These are phyloP conservation scores for Lepidium africanum DNA, from an alignment of 345 rosid species.

Conservation along the genomic window DNA sequence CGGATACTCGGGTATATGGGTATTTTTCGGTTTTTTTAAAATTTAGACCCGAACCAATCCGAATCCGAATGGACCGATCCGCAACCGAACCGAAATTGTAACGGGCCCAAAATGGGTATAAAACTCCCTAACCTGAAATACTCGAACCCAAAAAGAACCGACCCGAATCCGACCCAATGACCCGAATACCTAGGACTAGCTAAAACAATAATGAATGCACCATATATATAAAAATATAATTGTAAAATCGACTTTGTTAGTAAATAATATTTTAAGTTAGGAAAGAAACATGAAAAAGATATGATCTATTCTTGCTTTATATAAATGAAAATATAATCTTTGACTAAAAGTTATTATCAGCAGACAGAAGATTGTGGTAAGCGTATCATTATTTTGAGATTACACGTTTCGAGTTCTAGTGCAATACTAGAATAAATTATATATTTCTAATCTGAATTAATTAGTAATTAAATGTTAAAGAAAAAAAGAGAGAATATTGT, in stretches of 20 bases:
- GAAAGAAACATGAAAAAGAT: conserved; percentile 12
- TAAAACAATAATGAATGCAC: too few relatives aligned
- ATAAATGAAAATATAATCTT: conserved; percentile 3
- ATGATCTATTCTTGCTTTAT: neutral
- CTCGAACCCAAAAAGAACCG: too few relatives aligned
- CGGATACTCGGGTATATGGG: too few relatives aligned
- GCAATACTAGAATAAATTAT: neutral
- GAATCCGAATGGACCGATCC: too few relatives aligned
- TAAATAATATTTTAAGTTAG: neutral
- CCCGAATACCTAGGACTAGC: too few relatives aligned
- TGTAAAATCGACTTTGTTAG: neutral
- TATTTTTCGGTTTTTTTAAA: too few relatives aligned
- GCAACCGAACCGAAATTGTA: too few relatives aligned
- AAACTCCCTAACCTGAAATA: too few relatives aligned
- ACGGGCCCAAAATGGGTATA: too few relatives aligned
- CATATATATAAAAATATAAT: too few relatives aligned
- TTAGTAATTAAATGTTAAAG: conserved; percentile 2
- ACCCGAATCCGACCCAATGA: too few relatives aligned
- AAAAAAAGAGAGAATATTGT: neutral
- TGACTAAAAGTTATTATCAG: conserved; percentile 16
- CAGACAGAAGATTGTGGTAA: conserved; percentile 19
- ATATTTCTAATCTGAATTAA: neutral
- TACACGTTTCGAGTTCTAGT: conserved; percentile 28
- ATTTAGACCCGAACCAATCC: too few relatives aligned
- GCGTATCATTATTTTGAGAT: neutral